Evolutionary conservation across 176 grass and related monocot genomes (phyloP).

Genomic region (Triticum aestivum): DNA sequence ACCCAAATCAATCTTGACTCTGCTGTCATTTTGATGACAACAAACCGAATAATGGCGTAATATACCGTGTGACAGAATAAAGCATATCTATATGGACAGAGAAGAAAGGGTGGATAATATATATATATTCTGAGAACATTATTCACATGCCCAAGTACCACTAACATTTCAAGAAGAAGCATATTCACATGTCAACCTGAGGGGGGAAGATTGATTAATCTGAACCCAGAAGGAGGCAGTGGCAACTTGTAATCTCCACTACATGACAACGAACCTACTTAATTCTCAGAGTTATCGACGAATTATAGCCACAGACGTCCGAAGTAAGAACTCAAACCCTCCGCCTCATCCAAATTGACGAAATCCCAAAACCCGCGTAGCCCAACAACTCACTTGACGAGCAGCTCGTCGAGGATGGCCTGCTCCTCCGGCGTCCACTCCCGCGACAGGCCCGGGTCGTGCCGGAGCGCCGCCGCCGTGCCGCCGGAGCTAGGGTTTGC

Average conservation of each 20-base stretch:
- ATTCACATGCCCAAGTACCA: conserved; percentile 3
- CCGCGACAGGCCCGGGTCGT: conserved; percentile 77
- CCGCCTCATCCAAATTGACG: not conserved
- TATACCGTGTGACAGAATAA: conserved; percentile 3
- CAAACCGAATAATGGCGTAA: not conserved
- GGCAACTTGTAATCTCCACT: not conserved
- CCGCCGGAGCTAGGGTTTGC: conserved; percentile 72
- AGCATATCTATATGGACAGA: conserved; percentile 1
- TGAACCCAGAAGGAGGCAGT: not conserved
- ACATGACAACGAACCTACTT: not conserved
- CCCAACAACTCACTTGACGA: conserved; percentile 58
- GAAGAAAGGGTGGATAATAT: not conserved
- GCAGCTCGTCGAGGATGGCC: conserved; percentile 62
- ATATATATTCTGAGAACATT: not conserved
- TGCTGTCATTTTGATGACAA: conserved; percentile 17
- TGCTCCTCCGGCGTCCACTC: conserved; percentile 89
- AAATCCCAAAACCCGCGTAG: conserved; percentile 20
- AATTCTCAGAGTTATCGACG: conserved; percentile 23
- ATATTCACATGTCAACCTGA: conserved; percentile 4
- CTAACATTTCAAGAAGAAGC: not conserved
- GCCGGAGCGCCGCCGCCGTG: conserved; percentile 49
- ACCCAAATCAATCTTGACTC: not conserved
- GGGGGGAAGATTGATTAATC: not conserved
- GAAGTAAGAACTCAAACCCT: not conserved
- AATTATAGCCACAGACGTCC: conserved; percentile 9